These are phyloP conservation scores for Ceratobasidium sp. DNA, from an alignment of 1,284 basidiomycete species.

Conservation along the genomic window DNA sequence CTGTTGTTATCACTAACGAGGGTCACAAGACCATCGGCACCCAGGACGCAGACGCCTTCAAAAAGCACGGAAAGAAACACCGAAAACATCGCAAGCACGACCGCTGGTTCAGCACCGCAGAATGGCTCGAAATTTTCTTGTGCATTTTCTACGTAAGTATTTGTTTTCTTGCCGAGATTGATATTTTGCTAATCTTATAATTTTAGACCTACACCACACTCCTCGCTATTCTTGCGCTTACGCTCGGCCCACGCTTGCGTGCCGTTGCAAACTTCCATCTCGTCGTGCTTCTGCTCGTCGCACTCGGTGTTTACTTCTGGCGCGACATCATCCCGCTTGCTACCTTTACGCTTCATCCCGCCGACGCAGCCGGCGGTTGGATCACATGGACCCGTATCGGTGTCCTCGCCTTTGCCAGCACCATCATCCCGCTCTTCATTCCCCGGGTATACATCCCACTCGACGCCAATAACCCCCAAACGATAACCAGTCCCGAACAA, in stretches of 20 bases:
- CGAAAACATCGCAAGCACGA: slow-evolving; percentile 32
- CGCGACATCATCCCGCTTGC: slow-evolving; percentile 53
- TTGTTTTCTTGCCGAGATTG: neutral
- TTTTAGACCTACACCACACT: slow-evolving; percentile 41
- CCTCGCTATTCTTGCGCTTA: slow-evolving; percentile 41
- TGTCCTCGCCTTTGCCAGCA: slow-evolving; percentile 43
- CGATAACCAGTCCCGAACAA: slow-evolving; percentile 52
- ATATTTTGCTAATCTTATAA: neutral
- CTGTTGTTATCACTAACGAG: slow-evolving; percentile 25
- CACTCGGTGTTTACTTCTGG: slow-evolving; percentile 63
- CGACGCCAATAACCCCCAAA: slow-evolving; percentile 47
- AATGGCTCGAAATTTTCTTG: slow-evolving; percentile 45
- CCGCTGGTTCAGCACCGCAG: slow-evolving; percentile 41
- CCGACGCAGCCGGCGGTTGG: slow-evolving; percentile 41
- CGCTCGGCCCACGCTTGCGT: slow-evolving; percentile 4
- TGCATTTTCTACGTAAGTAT: slow-evolving; percentile 45
- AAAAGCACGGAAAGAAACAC: slow-evolving; percentile 44
- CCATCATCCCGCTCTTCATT: slow-evolving; percentile 44
- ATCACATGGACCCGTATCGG: slow-evolving; percentile 44
- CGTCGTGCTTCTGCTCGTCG: slow-evolving; percentile 51
- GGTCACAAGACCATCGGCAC: slow-evolving; percentile 21
- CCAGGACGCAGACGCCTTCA: slow-evolving; percentile 17
- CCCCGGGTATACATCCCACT: slow-evolving; percentile 45
- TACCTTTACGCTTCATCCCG: slow-evolving; percentile 28
- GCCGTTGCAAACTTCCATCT: slow-evolving; percentile 37